A percentile compares a stretch with the other conserved stretches of the same genome.
These are phyloP conservation scores for Eleusine coracana DNA, from an alignment of 176 grass and related monocot genomes.

Conservation along the genomic window DNA sequence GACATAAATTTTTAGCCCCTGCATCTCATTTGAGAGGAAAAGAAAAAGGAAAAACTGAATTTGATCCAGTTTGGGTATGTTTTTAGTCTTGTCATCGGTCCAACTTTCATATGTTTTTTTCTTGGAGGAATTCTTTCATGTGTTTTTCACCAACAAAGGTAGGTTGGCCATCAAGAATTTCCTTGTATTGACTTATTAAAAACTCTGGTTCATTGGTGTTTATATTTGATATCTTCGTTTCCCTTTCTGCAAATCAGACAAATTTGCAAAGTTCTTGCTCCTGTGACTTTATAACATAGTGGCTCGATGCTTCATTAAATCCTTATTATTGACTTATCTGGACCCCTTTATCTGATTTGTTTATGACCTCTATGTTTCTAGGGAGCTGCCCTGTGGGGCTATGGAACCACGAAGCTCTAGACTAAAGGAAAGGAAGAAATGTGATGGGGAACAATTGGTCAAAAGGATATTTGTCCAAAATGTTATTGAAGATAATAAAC, in stretches of 20 bases:
- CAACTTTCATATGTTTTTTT: slow-evolving; percentile 10
- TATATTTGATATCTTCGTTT: slow-evolving; percentile 21
- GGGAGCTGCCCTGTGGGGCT: slow-evolving; percentile 60
- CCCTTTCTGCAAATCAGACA: slow-evolving; percentile 11
- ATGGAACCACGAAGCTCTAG: slow-evolving; percentile 84
- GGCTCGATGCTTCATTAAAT: slow-evolving; percentile 15
- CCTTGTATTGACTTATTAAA: slow-evolving; percentile 6
- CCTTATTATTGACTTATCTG: slow-evolving; percentile 15
- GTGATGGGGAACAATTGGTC: slow-evolving; percentile 76
- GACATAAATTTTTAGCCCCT: slow-evolving; percentile 6
- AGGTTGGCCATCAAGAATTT: slow-evolving; percentile 12
- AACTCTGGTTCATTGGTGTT: slow-evolving; percentile 17
- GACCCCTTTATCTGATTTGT: slow-evolving; percentile 31
- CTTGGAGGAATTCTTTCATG: neutral
- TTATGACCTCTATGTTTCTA: slow-evolving; percentile 45
- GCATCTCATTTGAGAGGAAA: neutral
- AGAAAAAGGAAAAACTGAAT: neutral
- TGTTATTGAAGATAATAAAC: slow-evolving; percentile 84
- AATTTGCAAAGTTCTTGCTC: neutral
- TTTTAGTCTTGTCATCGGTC: neutral
- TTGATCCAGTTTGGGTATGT: neutral
- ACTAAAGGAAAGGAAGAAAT: slow-evolving; percentile 93
- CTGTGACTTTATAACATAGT: slow-evolving; percentile 5
- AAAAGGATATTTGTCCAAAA: slow-evolving; percentile 84
- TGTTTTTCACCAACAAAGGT: slow-evolving; percentile 25